These are phyloP conservation scores for Neofusicoccum sp. DNA, from an alignment of 2,329 filamentous ascomycete genomes.

Conservation along the genomic window DNA sequence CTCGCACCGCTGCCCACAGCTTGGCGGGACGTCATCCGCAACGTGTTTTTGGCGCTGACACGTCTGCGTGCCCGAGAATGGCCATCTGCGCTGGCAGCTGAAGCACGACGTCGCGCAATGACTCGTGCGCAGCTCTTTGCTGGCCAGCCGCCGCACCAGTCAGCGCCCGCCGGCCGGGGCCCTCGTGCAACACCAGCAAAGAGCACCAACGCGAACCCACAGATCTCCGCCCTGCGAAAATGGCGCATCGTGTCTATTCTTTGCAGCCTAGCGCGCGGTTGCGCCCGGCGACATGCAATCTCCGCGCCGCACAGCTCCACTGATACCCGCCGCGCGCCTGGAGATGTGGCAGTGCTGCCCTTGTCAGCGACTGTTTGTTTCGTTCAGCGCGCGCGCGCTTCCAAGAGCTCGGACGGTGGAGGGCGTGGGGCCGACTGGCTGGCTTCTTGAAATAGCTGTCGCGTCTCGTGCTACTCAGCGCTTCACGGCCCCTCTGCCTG, in stretches of 20 bases:
- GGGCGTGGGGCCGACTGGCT: background rate
- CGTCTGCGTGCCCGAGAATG: background rate
- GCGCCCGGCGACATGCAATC: background rate
- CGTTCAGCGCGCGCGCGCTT: background rate
- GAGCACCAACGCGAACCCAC: background rate
- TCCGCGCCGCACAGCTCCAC: conserved; percentile 1
- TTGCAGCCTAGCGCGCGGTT: background rate
- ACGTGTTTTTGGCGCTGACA: background rate
- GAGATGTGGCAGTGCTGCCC: background rate
- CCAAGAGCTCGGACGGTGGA: background rate
- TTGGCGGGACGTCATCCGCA: conserved; percentile 1
- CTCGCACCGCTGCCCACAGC: background rate
- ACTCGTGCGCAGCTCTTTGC: conserved; percentile 3
- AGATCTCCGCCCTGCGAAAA: background rate
- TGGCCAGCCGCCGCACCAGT: background rate
- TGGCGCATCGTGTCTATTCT: background rate
- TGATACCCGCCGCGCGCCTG: background rate
- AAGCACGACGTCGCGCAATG: background rate
- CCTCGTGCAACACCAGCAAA: conserved; percentile 1
- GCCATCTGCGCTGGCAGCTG: background rate
- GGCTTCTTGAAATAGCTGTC: background rate
- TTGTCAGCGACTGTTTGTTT: background rate
- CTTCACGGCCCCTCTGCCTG: no score
- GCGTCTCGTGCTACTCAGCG: background rate
- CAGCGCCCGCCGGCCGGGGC: background rate